These are phyloP conservation scores for Mycena amicta DNA, from an alignment of 768 basidiomycete genomes.

Conservation along the genomic window DNA sequence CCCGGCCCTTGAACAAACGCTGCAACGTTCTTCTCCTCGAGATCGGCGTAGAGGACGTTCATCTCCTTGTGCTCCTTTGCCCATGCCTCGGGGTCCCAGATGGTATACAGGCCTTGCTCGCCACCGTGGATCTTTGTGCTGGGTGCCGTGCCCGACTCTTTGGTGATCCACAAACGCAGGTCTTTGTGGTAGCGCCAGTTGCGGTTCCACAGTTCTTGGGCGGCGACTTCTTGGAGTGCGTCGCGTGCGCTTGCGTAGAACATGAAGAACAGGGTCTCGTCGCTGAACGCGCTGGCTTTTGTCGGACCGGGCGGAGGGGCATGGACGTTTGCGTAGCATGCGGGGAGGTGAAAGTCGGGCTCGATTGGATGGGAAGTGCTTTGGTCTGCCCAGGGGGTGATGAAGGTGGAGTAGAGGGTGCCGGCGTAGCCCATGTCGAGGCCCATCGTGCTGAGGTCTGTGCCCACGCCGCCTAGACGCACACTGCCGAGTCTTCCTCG, in stretches of 20 bases:
- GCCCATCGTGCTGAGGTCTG: constrained; percentile 90
- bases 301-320: constrained; percentile 80
- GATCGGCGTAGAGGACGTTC: constrained; percentile 71
- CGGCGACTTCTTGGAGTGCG: constrained; percentile 90
- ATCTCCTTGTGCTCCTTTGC: constrained; percentile 77
- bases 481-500: constrained; percentile 9
- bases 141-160: constrained; percentile 78
- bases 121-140: constrained; percentile 78
- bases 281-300: constrained; percentile 85
- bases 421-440: constrained; percentile 84
- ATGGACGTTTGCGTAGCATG: constrained; percentile 87
- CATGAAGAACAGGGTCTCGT: constrained; percentile 97
- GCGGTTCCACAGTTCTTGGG: constrained; percentile 93
- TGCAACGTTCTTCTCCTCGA: constrained; percentile 72
- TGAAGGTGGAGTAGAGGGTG: constrained; percentile 91
- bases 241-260: constrained; percentile 95
- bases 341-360: constrained; percentile 88
- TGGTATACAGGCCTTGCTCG: constrained; percentile 88
- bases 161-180: constrained; percentile 81
- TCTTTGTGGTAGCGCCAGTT: constrained; percentile 98
- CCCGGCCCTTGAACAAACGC: constrained; percentile 59
- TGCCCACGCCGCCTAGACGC: constrained; percentile 78
- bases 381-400: constrained; percentile 95
- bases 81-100: constrained; percentile 86
- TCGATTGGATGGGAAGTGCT: constrained; percentile 84